A percentile compares a stretch with the other conserved stretches of the same genome.
phyloP scores from a whole-genome alignment of 164 flowering plant species.

The Platanus orientalis region DNA sequence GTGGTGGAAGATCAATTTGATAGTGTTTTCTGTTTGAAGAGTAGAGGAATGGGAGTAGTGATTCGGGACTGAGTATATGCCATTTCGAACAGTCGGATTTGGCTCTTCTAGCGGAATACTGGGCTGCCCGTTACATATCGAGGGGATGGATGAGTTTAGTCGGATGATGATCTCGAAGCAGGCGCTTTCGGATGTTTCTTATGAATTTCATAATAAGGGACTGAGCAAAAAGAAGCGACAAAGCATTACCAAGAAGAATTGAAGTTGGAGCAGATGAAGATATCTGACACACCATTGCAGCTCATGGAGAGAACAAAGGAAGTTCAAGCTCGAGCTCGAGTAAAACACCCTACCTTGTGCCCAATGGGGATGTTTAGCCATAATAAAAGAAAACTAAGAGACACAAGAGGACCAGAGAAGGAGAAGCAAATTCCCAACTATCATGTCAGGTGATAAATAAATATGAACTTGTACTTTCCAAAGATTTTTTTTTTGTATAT shows the following conservation, averaged over 20 bases:
- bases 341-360: slow-evolving; percentile 67
- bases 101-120: too few species aligned
- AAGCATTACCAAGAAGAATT: slow-evolving; percentile 61
- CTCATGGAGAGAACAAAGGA: slow-evolving; percentile 72
- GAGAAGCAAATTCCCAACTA: too few species aligned
- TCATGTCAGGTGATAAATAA: background rate
- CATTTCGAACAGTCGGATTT: too few species aligned
- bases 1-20: too few species aligned
- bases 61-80: too few species aligned
- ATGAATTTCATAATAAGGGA: slow-evolving; percentile 70
- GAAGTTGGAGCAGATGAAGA: slow-evolving; percentile 71
- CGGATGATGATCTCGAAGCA: slow-evolving; percentile 79
- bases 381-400: slow-evolving; percentile 34
- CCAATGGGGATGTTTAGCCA: slow-evolving; percentile 69
- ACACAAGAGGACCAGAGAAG: background rate
- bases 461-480: too few species aligned
- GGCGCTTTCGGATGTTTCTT: slow-evolving; percentile 61
- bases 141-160: too few species aligned
- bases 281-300: slow-evolving; percentile 54
- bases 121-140: too few species aligned
- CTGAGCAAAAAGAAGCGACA: slow-evolving; percentile 83
- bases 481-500: too few species aligned
- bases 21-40: too few species aligned
- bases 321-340: slow-evolving; percentile 52
- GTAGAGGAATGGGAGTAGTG: too few species aligned